A percentile compares a stretch with the other conserved stretches of the same genome.
phyloP scores from a whole-genome alignment of 2,329 filamentous ascomycete genomes.

The Microcyclospora tardicrescens region DNA sequence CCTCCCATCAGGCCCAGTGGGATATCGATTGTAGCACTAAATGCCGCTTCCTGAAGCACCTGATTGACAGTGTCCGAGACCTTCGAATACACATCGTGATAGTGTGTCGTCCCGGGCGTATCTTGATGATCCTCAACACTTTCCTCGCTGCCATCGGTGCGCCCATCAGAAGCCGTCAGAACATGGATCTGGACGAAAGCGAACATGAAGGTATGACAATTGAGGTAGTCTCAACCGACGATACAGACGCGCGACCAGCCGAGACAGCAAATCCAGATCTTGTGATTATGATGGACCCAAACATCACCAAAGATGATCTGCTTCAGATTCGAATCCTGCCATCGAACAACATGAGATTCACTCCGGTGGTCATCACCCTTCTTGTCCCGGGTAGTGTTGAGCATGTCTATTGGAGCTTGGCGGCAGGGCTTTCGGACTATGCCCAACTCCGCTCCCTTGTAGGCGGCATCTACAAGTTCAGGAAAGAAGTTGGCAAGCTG shows the following conservation, averaged over 20 bases:
- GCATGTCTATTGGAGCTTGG: constrained; percentile 31
- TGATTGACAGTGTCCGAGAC: constrained; percentile 17
- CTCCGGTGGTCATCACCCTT: constrained; percentile 22
- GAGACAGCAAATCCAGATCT: constrained; percentile 17
- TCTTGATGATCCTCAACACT: constrained; percentile 21
- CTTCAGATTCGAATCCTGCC: constrained; percentile 3
- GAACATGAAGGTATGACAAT: constrained; percentile 13
- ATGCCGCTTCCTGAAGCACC: constrained; percentile 23
- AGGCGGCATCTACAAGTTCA: constrained; percentile 23
- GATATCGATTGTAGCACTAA: constrained; percentile 23
- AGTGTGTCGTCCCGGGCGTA: constrained; percentile 15
- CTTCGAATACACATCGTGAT: constrained; percentile 16
- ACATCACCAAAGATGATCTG: constrained; percentile 6
- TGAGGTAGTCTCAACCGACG: constrained; percentile 23
- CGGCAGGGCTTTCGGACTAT: constrained; percentile 10
- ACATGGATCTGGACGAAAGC: neutral
- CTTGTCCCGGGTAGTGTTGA: constrained; percentile 30
- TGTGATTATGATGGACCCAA: constrained; percentile 30
- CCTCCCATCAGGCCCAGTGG: constrained; percentile 21
- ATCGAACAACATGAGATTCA: neutral
- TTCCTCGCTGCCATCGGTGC: constrained; percentile 19
- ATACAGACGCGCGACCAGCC: constrained; percentile 11
- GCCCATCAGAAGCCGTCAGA: neutral
- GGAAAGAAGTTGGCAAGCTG: constrained; percentile 20
- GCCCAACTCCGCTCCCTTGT: constrained; percentile 25